Conservation (phyloP, 1,139 yeast species). For the Lodderomyces orthopsilosis region DNA sequence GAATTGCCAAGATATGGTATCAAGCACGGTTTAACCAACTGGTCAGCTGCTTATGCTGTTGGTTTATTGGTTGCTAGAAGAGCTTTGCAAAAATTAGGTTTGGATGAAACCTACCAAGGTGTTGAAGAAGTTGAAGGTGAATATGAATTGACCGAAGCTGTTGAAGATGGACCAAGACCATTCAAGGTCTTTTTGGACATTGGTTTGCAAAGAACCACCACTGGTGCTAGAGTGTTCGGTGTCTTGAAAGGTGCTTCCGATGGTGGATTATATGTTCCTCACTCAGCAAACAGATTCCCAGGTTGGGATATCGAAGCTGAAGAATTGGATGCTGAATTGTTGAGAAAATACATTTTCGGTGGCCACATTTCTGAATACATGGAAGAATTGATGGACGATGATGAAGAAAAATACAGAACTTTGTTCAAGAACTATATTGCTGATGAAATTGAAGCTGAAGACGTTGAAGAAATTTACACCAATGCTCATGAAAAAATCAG, state of each 20-base stretch:
- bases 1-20: constrained; percentile 99
- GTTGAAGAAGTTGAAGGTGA: constrained; percentile 99
- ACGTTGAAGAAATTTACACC: constrained; percentile 90
- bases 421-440: constrained; percentile 96
- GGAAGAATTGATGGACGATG: constrained; percentile 99
- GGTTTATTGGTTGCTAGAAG: constrained; percentile 99
- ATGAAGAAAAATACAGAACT: constrained; percentile 98
- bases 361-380: constrained; percentile 99
- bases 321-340: constrained; percentile 96
- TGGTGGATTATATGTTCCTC: constrained; percentile 99
- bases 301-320: constrained; percentile 99
- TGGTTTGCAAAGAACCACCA: constrained; percentile 99
- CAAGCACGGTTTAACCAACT: constrained; percentile 98
- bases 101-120: constrained; percentile 97
- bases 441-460: constrained; percentile 97
- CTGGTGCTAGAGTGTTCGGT: constrained; percentile 99
- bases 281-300: constrained; percentile 99
- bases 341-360: constrained; percentile 99
- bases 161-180: constrained; percentile 99
- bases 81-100: constrained; percentile 95
- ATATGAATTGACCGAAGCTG: constrained; percentile 96
- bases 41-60: constrained; percentile 99
- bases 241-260: constrained; percentile 99
- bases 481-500: constrained; percentile 96
- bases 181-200: constrained; percentile 99